These are phyloP conservation scores for Amanita inopinata DNA, from an alignment of 768 basidiomycete genomes.

Conservation along the genomic window DNA sequence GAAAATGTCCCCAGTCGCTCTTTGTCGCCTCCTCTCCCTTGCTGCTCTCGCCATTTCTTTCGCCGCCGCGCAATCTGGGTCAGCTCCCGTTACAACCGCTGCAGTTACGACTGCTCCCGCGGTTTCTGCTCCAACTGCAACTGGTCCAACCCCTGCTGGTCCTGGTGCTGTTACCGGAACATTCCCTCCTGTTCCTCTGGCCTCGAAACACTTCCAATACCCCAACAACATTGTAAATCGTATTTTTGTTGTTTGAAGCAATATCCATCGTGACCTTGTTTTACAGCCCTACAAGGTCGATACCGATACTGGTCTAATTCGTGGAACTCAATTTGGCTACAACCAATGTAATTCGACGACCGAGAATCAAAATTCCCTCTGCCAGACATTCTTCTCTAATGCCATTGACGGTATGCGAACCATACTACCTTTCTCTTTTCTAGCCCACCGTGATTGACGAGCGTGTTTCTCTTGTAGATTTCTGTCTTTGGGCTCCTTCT, in stretches of 20 bases:
- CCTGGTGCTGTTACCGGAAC: slow-evolving; percentile 17
- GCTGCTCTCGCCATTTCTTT: slow-evolving; percentile 20
- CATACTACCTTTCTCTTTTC: background rate
- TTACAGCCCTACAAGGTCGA: slow-evolving; percentile 29
- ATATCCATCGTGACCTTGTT: slow-evolving; percentile 3
- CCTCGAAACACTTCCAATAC: slow-evolving; percentile 33
- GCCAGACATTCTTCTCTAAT: slow-evolving; percentile 57
- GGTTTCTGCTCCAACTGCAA: background rate
- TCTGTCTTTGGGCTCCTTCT: slow-evolving; percentile 57
- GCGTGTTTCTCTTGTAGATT: slow-evolving; percentile 33
- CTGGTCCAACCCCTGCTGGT: background rate
- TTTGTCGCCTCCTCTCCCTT: slow-evolving; percentile 25
- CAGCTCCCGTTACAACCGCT: background rate
- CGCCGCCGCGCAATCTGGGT: slow-evolving; percentile 17
- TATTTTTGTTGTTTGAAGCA: background rate
- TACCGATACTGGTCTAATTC: slow-evolving; percentile 21
- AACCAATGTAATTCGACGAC: slow-evolving; percentile 63
- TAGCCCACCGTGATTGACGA: background rate
- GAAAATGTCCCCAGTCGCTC: slow-evolving; percentile 36
- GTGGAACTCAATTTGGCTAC: slow-evolving; percentile 48
- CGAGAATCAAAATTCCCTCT: slow-evolving; percentile 42
- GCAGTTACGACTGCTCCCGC: background rate
- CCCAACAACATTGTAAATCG: slow-evolving; percentile 33
- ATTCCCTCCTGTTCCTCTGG: slow-evolving; percentile 37
- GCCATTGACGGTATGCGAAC: slow-evolving; percentile 40